Evolutionary conservation across 2,329 filamentous ascomycete species (phyloP).

Genomic region (Aspergillus spinulosporus): DNA sequence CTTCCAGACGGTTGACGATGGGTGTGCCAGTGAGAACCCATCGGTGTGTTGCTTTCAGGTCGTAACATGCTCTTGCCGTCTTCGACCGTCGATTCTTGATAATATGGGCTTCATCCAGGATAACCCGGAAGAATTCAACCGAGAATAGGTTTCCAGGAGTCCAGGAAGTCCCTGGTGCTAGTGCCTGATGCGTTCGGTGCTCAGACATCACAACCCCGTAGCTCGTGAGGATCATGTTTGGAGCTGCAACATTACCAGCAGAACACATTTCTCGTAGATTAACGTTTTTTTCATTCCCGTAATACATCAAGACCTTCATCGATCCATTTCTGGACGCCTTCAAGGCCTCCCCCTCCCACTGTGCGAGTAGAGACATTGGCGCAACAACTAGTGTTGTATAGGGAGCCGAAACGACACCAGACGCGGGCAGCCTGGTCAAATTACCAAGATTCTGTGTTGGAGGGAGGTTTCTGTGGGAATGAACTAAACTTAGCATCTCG

Average conservation of each 20-base stretch:
- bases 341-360: conserved; percentile 94
- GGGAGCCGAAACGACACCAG: conserved; percentile 67
- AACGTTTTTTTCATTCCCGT: conserved; percentile 77
- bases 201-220: conserved; percentile 92
- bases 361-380: conserved; percentile 91
- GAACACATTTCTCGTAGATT: conserved; percentile 80
- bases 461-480: conserved; percentile 70
- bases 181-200: conserved; percentile 67
- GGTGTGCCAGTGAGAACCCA: conserved; percentile 96
- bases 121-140: conserved; percentile 89
- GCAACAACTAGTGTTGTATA: conserved; percentile 94
- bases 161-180: conserved; percentile 43
- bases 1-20: conserved; percentile 93
- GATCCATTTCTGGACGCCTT: conserved; percentile 84
- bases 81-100: conserved; percentile 92
- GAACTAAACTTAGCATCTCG: conserved; percentile 92
- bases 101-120: conserved; percentile 90
- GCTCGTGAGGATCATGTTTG: conserved; percentile 90
- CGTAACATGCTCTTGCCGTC: conserved; percentile 92
- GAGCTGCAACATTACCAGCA: conserved; percentile 72
- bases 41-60: conserved; percentile 77
- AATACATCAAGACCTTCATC: conserved; percentile 84
- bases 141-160: conserved; percentile 76
- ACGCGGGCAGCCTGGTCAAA: conserved; percentile 62
- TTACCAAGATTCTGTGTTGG: conserved; percentile 53